Evolutionary conservation across 1,284 basidiomycete genomes (phyloP).

Genomic region (Heterobasidion irregulare): DNA sequence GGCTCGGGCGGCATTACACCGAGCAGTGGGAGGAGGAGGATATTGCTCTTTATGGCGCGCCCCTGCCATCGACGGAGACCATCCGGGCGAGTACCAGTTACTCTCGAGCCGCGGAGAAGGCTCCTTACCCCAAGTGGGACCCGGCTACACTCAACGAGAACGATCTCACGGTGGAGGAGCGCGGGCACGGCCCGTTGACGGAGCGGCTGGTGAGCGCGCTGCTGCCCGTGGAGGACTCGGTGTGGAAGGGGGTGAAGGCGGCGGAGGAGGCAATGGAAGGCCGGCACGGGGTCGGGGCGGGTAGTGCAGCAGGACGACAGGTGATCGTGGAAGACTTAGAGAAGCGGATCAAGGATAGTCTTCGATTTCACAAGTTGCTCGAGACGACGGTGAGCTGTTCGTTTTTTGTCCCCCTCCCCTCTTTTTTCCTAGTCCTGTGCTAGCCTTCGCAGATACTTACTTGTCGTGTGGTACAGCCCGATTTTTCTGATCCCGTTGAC

Average conservation of each 20-base stretch:
- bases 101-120: conserved; percentile 24
- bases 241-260: conserved; percentile 70
- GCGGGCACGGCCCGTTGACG: conserved; percentile 71
- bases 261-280: conserved; percentile 80
- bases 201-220: conserved; percentile 77
- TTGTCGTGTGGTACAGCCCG: conserved; percentile 41
- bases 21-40: conserved; percentile 94
- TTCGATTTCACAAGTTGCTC: conserved; percentile 62
- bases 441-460: neutral
- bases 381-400: conserved; percentile 40
- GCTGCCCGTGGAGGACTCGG: conserved; percentile 55
- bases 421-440: neutral
- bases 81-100: conserved; percentile 20
- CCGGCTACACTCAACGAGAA: conserved; percentile 60
- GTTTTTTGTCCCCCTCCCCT: neutral
- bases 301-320: conserved; percentile 62
- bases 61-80: conserved; percentile 31
- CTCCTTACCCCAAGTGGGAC: conserved; percentile 58
- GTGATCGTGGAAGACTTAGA: conserved; percentile 67
- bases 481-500: conserved; percentile 74
- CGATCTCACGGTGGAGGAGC: conserved; percentile 59
- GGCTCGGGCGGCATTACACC: conserved; percentile 82
- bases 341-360: conserved; percentile 59
- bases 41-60: conserved; percentile 37
- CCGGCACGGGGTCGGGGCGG: conserved; percentile 63